phyloP scores from a whole-genome alignment of 768 basidiomycete genomes.

The Termitomyces titanicus region DNA sequence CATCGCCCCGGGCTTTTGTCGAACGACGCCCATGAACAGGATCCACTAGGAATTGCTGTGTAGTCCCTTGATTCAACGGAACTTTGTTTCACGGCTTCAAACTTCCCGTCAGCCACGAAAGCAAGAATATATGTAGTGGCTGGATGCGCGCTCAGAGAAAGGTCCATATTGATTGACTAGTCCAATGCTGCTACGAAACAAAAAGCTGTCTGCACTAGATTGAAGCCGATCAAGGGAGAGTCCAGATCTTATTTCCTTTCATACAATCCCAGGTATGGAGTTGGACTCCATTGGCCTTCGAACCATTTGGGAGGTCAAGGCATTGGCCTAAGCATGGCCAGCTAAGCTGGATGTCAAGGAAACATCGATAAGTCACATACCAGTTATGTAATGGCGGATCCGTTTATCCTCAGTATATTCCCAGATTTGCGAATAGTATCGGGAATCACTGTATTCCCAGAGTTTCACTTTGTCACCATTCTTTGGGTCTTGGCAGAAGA shows the following conservation, averaged over 20 bases:
- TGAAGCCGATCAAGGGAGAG: not conserved
- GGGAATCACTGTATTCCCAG: constrained; percentile 24
- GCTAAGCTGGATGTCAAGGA: not conserved
- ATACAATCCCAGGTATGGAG: constrained; percentile 26
- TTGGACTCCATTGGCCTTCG: constrained; percentile 21
- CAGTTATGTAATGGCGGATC: constrained; percentile 19
- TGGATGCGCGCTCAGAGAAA: no score
- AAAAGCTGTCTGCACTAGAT: not conserved
- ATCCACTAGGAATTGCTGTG: no score
- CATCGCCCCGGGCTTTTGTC: no score
- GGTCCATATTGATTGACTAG: no score
- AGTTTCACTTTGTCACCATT: constrained; percentile 27
- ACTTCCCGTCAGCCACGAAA: no score
- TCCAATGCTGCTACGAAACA: not conserved
- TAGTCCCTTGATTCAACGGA: no score
- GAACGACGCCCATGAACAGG: no score
- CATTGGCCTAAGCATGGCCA: constrained; percentile 19
- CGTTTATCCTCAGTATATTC: constrained; percentile 24
- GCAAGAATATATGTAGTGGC: no score
- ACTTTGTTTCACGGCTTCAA: no score
- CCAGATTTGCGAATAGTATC: constrained; percentile 27
- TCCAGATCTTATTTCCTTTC: constrained; percentile 21
- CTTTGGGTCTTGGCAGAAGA: constrained; percentile 16
- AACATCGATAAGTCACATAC: constrained; percentile 5
- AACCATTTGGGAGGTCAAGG: constrained; percentile 25